These are phyloP conservation scores for Phellinidium pouzarii DNA, from an alignment of 1,284 basidiomycete species.

Conservation along the genomic window DNA sequence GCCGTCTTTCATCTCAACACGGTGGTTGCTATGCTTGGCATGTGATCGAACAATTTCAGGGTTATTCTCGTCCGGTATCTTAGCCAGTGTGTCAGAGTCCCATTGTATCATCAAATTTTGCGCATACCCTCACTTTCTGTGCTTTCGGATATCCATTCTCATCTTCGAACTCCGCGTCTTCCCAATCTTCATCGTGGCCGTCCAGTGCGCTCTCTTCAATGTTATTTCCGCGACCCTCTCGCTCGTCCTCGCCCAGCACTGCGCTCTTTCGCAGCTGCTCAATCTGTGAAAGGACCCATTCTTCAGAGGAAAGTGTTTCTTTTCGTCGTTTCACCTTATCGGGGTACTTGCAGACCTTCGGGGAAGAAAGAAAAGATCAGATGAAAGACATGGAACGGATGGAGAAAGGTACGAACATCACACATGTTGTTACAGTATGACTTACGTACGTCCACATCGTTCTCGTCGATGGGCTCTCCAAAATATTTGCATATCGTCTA, in stretches of 20 bases:
- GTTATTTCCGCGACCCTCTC: conserved; percentile 4
- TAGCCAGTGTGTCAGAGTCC: neutral
- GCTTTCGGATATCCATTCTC: neutral
- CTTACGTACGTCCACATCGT: conserved; percentile 40
- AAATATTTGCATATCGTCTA: conserved; percentile 80
- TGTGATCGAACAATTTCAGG: neutral
- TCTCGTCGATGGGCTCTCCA: conserved; percentile 61
- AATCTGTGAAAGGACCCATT: conserved; percentile 32
- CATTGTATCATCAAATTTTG: neutral
- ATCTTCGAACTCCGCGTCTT: conserved; percentile 8
- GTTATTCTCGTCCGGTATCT: neutral
- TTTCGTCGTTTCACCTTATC: conserved; percentile 50
- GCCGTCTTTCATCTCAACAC: neutral
- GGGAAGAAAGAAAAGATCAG: neutral
- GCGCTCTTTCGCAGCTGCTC: conserved; percentile 23
- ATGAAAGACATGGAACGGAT: neutral
- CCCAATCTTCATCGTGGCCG: conserved; percentile 11
- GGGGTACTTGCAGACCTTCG: conserved; percentile 69
- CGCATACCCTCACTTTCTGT: neutral
- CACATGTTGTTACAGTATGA: conserved; percentile 76
- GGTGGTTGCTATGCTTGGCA: neutral
- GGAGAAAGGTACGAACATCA: conserved; percentile 49
- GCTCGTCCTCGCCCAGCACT: conserved; percentile 25
- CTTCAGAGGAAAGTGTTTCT: conserved; percentile 42
- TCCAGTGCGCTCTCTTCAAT: conserved; percentile 4